Evolutionary conservation across 2,329 filamentous ascomycete genomes (phyloP), one percentile per base, ranked within the genome.

Genomic region (Penicillium sp.): DNA sequence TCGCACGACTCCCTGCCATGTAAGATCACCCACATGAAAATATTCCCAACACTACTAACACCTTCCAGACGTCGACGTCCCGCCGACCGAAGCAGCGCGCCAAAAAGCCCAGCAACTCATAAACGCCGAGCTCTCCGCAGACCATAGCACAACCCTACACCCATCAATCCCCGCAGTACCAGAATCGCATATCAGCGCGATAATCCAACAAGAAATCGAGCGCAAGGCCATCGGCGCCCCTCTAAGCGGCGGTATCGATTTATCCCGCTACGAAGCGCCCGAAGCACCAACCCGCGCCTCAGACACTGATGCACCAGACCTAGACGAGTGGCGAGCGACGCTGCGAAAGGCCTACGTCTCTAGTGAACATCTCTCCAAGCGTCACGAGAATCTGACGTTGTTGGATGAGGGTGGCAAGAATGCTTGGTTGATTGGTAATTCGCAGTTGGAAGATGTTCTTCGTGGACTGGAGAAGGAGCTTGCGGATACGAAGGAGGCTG

Each of bases 391-490:
- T 71, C 83, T 96, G 15, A 76, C 79, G 1, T 80, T 96, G n/a
- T 82, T 96, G 17, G 89, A 94, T 64, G 80, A 80, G 44, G 87
- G 87, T 71, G 94, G 93, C 60, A 90, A 90, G 75, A 96, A 96
- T 71, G 88, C 90, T 8, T 97, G 94, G 93, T 79, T 99, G 49
- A 82, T 96, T 7, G 84, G 84, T 5, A 99, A 99, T 72, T 84
- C 87, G 62, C 85, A 89, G 60, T 72, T 91, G 17, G 93, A 97
- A 74, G 83, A 84, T 36, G 82, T 90, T 34, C 73, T 95, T 45
- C 80, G 81, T 44, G 71, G 71, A 10, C 66, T 95, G 21, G 93
- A 97, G 78, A 78, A 79, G 37, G 91, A 96, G 64, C 78, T 97
- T 43, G 86, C 84, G 12, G 80, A 78, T 32, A 76, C 82, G 17